A percentile compares a stretch with the other conserved stretches of the same genome.
phyloP scores from a whole-genome alignment of 1,139 yeast genomes.

The Geotrichum europaeum region DNA sequence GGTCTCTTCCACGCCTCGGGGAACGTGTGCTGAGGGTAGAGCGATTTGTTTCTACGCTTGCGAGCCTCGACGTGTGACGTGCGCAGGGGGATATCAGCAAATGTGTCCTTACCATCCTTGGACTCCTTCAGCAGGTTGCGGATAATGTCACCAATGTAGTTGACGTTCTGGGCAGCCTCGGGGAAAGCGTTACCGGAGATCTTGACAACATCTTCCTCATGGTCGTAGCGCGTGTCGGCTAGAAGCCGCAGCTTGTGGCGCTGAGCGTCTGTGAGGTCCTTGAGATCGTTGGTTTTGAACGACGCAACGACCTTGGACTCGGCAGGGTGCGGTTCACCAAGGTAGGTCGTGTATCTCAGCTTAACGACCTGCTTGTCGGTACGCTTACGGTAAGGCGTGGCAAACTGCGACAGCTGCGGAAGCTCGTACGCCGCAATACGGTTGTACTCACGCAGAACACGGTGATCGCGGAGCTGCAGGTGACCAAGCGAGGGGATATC shows the following conservation, averaged over 20 bases:
- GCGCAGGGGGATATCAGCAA: slow-evolving; percentile 77
- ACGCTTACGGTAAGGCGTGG: slow-evolving; percentile 40
- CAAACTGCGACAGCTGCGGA: slow-evolving; percentile 68
- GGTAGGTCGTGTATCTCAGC: slow-evolving; percentile 66
- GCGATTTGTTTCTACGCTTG: slow-evolving; percentile 35
- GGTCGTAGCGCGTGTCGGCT: slow-evolving; percentile 73
- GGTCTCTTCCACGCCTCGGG: slow-evolving; percentile 88
- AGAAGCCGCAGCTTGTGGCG: slow-evolving; percentile 71
- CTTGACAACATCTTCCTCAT: slow-evolving; percentile 50
- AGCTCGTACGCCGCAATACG: slow-evolving; percentile 87
- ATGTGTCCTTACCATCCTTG: slow-evolving; percentile 53
- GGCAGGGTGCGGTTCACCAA: slow-evolving; percentile 63
- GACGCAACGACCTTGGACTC: slow-evolving; percentile 63
- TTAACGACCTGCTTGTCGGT: slow-evolving; percentile 46
- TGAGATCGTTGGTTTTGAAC: slow-evolving; percentile 49
- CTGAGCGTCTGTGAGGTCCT: slow-evolving; percentile 45
- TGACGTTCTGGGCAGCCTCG: slow-evolving; percentile 82
- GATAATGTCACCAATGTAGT: slow-evolving; percentile 60
- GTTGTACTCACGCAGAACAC: slow-evolving; percentile 55
- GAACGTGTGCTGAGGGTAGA: slow-evolving; percentile 41
- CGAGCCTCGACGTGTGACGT: slow-evolving; percentile 56
- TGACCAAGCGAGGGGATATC: slow-evolving; percentile 60
- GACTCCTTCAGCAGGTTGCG: slow-evolving; percentile 57
- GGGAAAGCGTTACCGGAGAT: slow-evolving; percentile 59
- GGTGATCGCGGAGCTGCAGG: slow-evolving; percentile 53